A percentile compares a stretch with the other conserved stretches of the same genome.
phyloP scores from a whole-genome alignment of 2,329 filamentous ascomycete genomes.

The Calonectria pteridis region DNA sequence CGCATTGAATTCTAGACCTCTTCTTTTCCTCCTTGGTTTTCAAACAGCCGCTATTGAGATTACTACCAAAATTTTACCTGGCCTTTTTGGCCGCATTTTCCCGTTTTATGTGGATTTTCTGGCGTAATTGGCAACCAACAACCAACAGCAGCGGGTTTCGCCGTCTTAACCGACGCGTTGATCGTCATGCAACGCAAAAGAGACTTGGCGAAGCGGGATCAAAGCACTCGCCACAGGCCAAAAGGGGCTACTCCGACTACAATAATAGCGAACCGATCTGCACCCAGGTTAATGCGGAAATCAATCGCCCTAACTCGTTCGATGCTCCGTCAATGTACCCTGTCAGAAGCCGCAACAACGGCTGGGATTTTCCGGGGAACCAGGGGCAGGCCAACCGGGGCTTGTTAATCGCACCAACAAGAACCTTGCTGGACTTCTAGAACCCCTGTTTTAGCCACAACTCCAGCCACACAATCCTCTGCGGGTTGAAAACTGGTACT shows the following conservation, averaged over 20 bases:
- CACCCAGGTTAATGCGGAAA: neutral
- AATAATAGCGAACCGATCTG: neutral
- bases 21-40: too few relatives aligned
- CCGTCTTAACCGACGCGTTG: neutral
- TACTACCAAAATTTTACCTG: neutral
- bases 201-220: neutral
- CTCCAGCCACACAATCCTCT: neutral
- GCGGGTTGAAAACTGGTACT: neutral
- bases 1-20: too few relatives aligned
- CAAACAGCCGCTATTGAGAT: neutral
- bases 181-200: neutral
- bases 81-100: neutral
- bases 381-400: neutral
- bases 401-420: neutral
- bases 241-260: neutral
- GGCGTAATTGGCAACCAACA: neutral
- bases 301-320: neutral
- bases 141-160: neutral
- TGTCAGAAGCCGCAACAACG: neutral
- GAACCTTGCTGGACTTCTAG: neutral
- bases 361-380: neutral
- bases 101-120: neutral
- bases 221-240: neutral
- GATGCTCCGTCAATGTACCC: neutral
- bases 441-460: neutral